Conservation (phyloP, 1,139 yeast genomes). For the Pichia cactophila region DNA sequence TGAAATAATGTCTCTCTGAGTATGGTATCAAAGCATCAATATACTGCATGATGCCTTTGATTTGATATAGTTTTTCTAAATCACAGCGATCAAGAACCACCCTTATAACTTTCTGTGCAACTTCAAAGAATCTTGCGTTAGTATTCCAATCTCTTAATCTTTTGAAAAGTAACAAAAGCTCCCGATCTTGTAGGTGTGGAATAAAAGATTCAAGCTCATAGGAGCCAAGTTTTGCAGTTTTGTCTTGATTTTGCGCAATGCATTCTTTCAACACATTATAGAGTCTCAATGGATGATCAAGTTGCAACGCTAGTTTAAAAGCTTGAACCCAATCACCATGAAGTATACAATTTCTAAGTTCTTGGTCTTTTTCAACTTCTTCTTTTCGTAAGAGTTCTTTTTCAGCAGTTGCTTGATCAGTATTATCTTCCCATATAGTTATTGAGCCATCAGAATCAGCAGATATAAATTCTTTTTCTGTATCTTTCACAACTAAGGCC, state of each 20-base stretch:
- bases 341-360: constrained; percentile 62
- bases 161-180: constrained; percentile 52
- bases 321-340: constrained; percentile 83
- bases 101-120: constrained; percentile 70
- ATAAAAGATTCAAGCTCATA: constrained; percentile 60
- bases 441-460: constrained; percentile 96
- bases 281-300: constrained; percentile 81
- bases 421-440: constrained; percentile 81
- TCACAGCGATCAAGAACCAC: constrained; percentile 52
- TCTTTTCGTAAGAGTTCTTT: constrained; percentile 43
- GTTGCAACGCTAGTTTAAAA: constrained; percentile 71
- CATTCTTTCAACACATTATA: constrained; percentile 61
- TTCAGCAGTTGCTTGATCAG: constrained; percentile 54
- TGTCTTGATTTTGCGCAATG: constrained; percentile 38
- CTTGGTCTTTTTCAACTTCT: constrained; percentile 81
- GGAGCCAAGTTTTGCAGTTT: constrained; percentile 51
- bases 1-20: constrained; percentile 71
- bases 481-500: constrained; percentile 65
- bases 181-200: constrained; percentile 48
- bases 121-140: constrained; percentile 69
- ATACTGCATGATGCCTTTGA: constrained; percentile 59
- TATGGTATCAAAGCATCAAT: constrained; percentile 79
- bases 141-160: constrained; percentile 94
- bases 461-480: constrained; percentile 64
- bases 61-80: constrained; percentile 48